Percentiles rank a stretch among this genome's conserved stretches.
Evolutionary conservation across 345 rosid genomes (phyloP).

Genomic region (Eucalyptus polyanthemos): DNA sequence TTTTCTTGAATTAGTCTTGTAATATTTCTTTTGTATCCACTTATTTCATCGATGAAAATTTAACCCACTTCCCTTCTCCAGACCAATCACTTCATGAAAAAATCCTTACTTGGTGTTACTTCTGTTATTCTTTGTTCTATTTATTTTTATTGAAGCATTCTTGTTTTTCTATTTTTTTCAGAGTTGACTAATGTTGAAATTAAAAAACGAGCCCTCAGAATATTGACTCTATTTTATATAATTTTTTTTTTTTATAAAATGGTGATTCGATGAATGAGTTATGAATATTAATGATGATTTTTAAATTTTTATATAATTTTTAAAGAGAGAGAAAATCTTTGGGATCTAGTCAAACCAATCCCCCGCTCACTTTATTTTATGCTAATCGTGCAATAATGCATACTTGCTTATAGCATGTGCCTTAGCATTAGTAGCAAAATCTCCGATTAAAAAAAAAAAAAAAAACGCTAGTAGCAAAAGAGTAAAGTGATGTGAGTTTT

Average conservation of each 20-base stretch:
- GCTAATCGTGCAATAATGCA: not conserved
- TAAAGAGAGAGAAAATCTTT: not conserved
- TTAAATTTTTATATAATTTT: not conserved
- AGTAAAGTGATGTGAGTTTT: not conserved
- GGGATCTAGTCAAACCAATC: not conserved
- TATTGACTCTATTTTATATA: not conserved
- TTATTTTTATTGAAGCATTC: not conserved
- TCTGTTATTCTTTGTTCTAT: not conserved
- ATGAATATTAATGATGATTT: not conserved
- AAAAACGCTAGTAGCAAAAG: not conserved
- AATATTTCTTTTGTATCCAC: not conserved
- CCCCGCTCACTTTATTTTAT: not conserved
- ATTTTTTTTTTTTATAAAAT: not conserved
- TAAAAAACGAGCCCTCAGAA: not conserved
- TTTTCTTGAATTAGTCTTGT: not conserved
- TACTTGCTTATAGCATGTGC: not conserved
- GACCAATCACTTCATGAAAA: not conserved
- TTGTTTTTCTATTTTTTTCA: not conserved
- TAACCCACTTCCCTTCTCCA: not conserved
- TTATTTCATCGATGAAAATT: not conserved
- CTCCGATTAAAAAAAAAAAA: no score
- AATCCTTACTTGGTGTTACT: not conserved
- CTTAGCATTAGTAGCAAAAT: not conserved
- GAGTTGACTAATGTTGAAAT: not conserved
- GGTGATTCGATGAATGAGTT: not conserved